Base-by-base conservation (phyloP, 1,284 basidiomycete genomes). In the Ceratobasidium sp. region DNA sequence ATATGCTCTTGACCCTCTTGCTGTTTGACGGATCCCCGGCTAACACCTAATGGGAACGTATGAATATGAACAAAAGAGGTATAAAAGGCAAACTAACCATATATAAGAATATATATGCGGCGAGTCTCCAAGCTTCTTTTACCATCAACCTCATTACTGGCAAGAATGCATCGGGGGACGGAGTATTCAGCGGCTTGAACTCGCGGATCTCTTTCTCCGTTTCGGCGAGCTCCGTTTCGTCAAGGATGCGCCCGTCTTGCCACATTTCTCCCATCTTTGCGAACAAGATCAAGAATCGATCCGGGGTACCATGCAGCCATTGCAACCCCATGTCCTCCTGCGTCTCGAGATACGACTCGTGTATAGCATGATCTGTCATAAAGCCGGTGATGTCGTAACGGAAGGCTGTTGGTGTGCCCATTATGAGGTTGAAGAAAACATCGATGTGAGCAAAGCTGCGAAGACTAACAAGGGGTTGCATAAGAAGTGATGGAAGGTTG, bases 291-390 rank as follows among this genome's bases (percentile, higher is more conserved):
- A 58, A 27, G 10, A 58, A 45, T 2, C 20, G 56, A 25, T 58
- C 56, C 15, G 56, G 56, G n/a, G 45, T 40, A 10, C 56, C 56
- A 31, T 58, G 22, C 38, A 58, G 38, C 56, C 56, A 58, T 17
- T 58, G 56, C 3, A 55, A 38, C 10, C 54, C 54, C 7, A 50
- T 32, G 12, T 34, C 20, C 10, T 50, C 58, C n/a, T n/a, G n/a
- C 22, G 38, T 34, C 13, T 62, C 58, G 22, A 34, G 27, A 40
- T 22, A 5, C 25, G 25, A 25, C 42, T 17, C 15, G 29, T 4
- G 13, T 55, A 20, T 7, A 38, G 5, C 7, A 40, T n/a, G 17
- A 10, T 32, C 13, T 55, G 20, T 13, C 34, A 55, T 17, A 40
- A 22, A 17, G 22, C 54, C 15, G 34, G 54, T 22, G 13, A 32